phyloP scores from a whole-genome alignment of 352 stramenopile species.

The Globisporangium cylindrosporum region DNA sequence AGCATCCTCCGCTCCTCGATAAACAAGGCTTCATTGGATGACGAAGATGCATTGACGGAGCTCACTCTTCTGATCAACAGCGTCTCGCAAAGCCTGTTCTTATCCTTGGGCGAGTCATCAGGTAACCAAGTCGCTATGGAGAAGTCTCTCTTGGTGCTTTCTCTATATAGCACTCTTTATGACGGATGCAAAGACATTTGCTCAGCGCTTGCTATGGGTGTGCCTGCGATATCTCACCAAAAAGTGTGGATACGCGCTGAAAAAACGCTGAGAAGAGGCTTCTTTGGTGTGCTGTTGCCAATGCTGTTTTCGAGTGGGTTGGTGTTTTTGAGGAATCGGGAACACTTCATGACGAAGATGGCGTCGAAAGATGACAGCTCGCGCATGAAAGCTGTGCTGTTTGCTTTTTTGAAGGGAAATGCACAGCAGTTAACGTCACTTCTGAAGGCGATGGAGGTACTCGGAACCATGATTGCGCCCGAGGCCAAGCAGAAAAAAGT shows the following conservation, averaged over 20 bases:
- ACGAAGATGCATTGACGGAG: slow-evolving; percentile 27
- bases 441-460: slow-evolving; percentile 29
- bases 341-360: slow-evolving; percentile 18
- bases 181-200: slow-evolving; percentile 16
- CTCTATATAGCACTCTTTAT: slow-evolving; percentile 13
- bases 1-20: background rate
- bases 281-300: slow-evolving; percentile 28
- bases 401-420: slow-evolving; percentile 24
- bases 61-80: slow-evolving; percentile 44
- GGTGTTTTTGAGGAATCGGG: slow-evolving; percentile 28
- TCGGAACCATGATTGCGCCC: slow-evolving; percentile 33
- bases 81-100: slow-evolving; percentile 39
- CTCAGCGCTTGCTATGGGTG: background rate
- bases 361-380: background rate
- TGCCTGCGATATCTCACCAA: background rate
- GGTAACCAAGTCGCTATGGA: slow-evolving; percentile 2
- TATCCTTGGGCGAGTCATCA: slow-evolving; percentile 9
- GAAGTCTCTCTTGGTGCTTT: slow-evolving; percentile 7
- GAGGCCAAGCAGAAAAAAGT: slow-evolving; percentile 27
- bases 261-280: slow-evolving; percentile 7
- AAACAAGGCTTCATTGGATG: background rate
- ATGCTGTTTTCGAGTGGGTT: slow-evolving; percentile 41
- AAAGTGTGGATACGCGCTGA: slow-evolving; percentile 12
- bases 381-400: background rate
- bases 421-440: slow-evolving; percentile 30